Evolutionary conservation across 2,329 filamentous ascomycete genomes (phyloP).

Genomic region (Fusarium compactum): DNA sequence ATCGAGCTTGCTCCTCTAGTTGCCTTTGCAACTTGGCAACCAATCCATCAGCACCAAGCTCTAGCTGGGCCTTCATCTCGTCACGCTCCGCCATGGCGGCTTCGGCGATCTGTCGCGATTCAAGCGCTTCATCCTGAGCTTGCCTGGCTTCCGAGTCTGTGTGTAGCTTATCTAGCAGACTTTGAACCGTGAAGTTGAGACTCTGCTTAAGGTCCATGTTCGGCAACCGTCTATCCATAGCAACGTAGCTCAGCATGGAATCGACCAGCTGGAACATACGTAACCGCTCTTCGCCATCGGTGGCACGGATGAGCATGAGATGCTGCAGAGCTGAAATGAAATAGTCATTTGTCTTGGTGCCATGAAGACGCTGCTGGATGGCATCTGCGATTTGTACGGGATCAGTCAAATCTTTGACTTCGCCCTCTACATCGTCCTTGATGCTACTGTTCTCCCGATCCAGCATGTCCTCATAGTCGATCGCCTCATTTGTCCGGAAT

Average conservation of each 20-base stretch:
- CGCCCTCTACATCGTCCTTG: conserved; percentile 86
- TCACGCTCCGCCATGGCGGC: conserved; percentile 96
- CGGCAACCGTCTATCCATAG: conserved; percentile 94
- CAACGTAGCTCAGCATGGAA: conserved; percentile 98
- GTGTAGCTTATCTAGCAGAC: conserved; percentile 92
- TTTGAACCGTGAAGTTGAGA: conserved; percentile 97
- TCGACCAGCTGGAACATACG: conserved; percentile 98
- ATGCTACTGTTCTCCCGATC: conserved; percentile 92
- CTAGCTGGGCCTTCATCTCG: conserved; percentile 89
- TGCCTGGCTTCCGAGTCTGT: conserved; percentile 95
- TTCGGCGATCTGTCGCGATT: conserved; percentile 92
- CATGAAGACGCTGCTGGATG: conserved; percentile 85
- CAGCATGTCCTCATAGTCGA: conserved; percentile 97
- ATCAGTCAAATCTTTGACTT: conserved; percentile 92
- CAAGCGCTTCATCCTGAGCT: conserved; percentile 89
- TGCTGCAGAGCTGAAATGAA: conserved; percentile 97
- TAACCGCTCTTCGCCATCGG: conserved; percentile 89
- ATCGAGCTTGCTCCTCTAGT: conserved; percentile 89
- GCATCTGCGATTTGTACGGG: conserved; percentile 94
- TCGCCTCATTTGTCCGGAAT: conserved; percentile 92
- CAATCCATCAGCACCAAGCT: conserved; percentile 91
- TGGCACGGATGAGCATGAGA: conserved; percentile 90
- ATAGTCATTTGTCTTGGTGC: conserved; percentile 91
- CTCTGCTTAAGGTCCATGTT: conserved; percentile 99
- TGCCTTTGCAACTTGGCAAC: conserved; percentile 94